Percentiles rank a stretch among this genome's conserved stretches.
phyloP scores from a whole-genome alignment of 148 eudicot genomes.

The Salicornia ramosissima region DNA sequence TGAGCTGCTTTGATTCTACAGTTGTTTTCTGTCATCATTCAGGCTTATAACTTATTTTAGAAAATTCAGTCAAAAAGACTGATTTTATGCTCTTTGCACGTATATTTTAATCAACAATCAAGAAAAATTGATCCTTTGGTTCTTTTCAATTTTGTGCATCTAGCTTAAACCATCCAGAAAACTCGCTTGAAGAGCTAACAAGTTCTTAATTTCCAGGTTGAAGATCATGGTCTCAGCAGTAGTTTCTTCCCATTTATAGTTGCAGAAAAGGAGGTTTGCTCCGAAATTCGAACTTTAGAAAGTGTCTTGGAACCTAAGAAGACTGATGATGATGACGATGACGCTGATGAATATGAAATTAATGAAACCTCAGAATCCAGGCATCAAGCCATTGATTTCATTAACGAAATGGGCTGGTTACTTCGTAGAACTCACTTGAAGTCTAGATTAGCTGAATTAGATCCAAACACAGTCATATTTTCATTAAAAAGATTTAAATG shows the following conservation, averaged over 20 bases:
- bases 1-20: not conserved
- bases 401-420: slow-evolving; percentile 93
- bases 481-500: slow-evolving; percentile 59
- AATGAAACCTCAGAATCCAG: slow-evolving; percentile 33
- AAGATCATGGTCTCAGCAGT: slow-evolving; percentile 70
- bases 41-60: not conserved
- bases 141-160: too few species aligned
- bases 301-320: slow-evolving; percentile 33
- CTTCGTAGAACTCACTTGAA: slow-evolving; percentile 59
- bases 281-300: slow-evolving; percentile 70
- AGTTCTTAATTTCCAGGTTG: slow-evolving; percentile 44
- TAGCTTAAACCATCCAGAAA: too few species aligned
- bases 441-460: slow-evolving; percentile 40
- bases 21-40: not conserved
- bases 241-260: slow-evolving; percentile 92
- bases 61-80: not conserved
- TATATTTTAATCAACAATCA: not conserved
- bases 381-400: slow-evolving; percentile 58
- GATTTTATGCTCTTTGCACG: not conserved
- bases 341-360: slow-evolving; percentile 17
- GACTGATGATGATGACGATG: slow-evolving; percentile 38
- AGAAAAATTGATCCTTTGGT: too few species aligned
- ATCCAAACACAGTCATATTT: slow-evolving; percentile 40
- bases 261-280: slow-evolving; percentile 77
- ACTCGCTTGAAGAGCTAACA: too few species aligned